Base-by-base conservation (phyloP, 345 rosid species). In the Erucastrum elatum region DNA sequence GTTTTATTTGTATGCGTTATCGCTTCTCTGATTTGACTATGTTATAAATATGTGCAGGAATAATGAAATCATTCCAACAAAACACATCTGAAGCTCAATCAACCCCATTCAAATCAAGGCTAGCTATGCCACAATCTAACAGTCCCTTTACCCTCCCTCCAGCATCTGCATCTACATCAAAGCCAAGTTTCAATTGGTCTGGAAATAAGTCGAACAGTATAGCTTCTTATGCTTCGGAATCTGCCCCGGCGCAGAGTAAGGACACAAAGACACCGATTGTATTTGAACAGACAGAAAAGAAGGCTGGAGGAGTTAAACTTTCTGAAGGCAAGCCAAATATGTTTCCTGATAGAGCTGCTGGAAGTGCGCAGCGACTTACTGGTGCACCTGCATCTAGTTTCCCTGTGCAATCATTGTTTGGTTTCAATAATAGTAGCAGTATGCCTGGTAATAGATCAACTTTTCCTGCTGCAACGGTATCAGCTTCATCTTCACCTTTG, bases 31-130 rank as follows among this genome's bases (percentile, higher is more conserved):
- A 65, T 75, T 76, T 69, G 51, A 51, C 17, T 76, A 21, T 64
- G 41, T 70, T 12, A 75, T 62, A 64, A 39, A 55, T 83, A 67
- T 77, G 67, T 41, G 82, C 89, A 87, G 93, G 86, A 58, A 61
- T 63, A 68, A 83, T 63, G 79, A 79, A 71, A 77, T 72, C 83
- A 51, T 65, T 79, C 61, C 80, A 66, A 31, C 78, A 80, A 77
- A 85, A 76, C 80, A 70, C 78, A 33, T 81, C 83, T 70, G 84
- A 78, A 68, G 81, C 75, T 77, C 87, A 80, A 71, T 59, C 87
- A 75, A 75, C 78, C 60, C 78, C 46, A 17, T 85, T 85, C 68
- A 83, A 66, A 80, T 69, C 56, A 65, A 82, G 72, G 65, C 82
- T 87, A 78, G 72, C 82, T 59, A 53, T 66, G 31, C 64, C 76